phyloP scores from a whole-genome alignment of 1,284 basidiomycete genomes.

The Xerocomus minutiporus region DNA sequence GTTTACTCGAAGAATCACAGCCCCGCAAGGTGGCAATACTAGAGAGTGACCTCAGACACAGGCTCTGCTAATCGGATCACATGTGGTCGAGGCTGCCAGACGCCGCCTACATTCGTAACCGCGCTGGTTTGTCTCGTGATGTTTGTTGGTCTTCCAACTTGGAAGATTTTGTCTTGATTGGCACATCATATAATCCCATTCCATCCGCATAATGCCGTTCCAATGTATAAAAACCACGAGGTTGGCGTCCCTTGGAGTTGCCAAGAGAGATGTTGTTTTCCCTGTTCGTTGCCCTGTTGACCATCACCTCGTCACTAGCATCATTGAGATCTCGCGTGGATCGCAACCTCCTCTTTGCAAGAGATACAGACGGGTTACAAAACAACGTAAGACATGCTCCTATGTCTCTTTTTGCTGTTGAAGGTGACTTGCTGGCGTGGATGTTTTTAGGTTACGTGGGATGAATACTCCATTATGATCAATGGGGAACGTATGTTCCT shows the following conservation, averaged over 20 bases:
- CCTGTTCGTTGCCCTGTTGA: conserved; percentile 14
- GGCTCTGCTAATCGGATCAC: too few relatives aligned
- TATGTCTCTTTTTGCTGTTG: not conserved
- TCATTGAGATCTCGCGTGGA: conserved; percentile 5
- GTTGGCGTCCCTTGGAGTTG: not conserved
- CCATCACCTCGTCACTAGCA: conserved; percentile 7
- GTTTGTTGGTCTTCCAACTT: too few relatives aligned
- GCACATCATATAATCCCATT: not conserved
- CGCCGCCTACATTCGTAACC: too few relatives aligned
- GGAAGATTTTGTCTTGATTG: too few relatives aligned
- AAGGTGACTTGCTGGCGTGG: not conserved
- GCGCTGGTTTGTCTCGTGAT: too few relatives aligned
- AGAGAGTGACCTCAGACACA: too few relatives aligned
- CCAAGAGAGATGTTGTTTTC: conserved; percentile 11
- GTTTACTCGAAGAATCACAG: too few relatives aligned
- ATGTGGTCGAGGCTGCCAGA: too few relatives aligned
- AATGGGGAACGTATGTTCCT: conserved; percentile 44
- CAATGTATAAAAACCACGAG: conserved; percentile 3
- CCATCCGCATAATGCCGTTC: not conserved
- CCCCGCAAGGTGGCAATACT: too few relatives aligned
- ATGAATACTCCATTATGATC: conserved; percentile 46
- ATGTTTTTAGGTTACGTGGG: conserved; percentile 38
- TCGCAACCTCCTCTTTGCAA: conserved; percentile 16
- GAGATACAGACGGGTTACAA: conserved; percentile 18
- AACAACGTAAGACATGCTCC: conserved; percentile 11